Evolutionary conservation across 768 basidiomycete genomes (phyloP).

Genomic region (Lentinus tigrinus): DNA sequence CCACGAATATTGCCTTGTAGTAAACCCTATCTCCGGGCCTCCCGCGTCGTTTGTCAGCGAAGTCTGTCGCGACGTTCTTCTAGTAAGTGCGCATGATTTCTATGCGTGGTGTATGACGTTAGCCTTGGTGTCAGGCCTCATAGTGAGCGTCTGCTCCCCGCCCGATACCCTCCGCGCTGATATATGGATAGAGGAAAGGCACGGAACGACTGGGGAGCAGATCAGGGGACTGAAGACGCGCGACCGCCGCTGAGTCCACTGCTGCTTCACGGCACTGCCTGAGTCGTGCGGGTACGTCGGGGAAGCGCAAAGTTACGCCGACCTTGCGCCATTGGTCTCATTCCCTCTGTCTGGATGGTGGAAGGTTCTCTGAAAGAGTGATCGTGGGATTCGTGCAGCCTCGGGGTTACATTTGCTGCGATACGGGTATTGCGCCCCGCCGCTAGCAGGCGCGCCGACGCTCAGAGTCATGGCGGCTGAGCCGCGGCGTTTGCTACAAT

Average conservation of each 20-base stretch:
- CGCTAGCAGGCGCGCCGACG: no score
- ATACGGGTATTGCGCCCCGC: no score
- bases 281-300: neutral
- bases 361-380: neutral
- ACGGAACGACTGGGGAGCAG: no score
- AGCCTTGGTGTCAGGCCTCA: no score
- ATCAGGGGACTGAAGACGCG: neutral
- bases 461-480: no score
- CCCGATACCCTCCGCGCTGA: neutral
- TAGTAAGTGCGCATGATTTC: neutral
- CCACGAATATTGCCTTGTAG: neutral
- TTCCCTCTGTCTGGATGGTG: neutral
- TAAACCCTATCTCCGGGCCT: neutral
- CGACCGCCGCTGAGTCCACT: neutral
- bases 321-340: neutral
- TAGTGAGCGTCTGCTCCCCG: no score
- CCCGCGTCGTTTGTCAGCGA: neutral
- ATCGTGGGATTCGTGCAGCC: neutral
- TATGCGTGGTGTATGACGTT: neutral
- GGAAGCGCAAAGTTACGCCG: neutral
- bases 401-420: neutral
- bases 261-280: neutral
- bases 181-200: no score
- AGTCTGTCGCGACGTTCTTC: neutral
- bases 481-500: no score